Base-by-base conservation (phyloP, 768 basidiomycete genomes). In the Crassisporium funariophilum region DNA sequence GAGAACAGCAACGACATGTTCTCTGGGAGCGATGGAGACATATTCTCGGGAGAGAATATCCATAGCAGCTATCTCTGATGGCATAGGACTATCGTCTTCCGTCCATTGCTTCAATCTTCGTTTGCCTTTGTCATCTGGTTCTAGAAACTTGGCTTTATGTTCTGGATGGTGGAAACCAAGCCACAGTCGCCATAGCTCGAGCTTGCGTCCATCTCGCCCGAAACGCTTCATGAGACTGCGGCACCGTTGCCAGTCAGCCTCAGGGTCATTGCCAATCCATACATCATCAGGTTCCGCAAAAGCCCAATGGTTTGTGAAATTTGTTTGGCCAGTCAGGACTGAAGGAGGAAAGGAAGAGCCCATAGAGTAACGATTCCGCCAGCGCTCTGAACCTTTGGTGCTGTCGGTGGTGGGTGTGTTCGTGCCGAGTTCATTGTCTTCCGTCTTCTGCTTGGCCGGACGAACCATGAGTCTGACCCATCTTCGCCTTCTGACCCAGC, bases 381-480 rank as follows among this genome's bases (percentile, higher is more conserved):
- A 27, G 36, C 44, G 42, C 35, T 31, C 35, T 29, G 50, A 49
- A 33, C 29, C 36, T 41, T 33, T 40, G 34, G 29, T 17, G 19
- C 35, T 46, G 17, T 44, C 42, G 2, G 46, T 44, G 29, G 21
- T 17, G 11, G 49, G 36, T 19, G 39, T 53, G 23, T 35, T 41
- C 34, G 21, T 7, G 38, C 44, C 39, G 37, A n/a, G n/a, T n/a
- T 66, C 50, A 31, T 50, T 43, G 33, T 56, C 52, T 17, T 59
- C 49, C 52, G 39, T 19, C 35, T 33, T 44, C 16, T 47, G 43
- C 46, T 67, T 54, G 11, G 55, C 78, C 3, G 87, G 85, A 11
- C 84, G 76, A 73, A 89, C 79, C 91, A 92, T 92, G 20, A 92
- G 72, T 39, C 90, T 77, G 24, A 93, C 69, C 91, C 91, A 93